These are phyloP conservation scores for Fusarium sp. DNA, from an alignment of 2,329 filamentous ascomycete genomes.

Conservation along the genomic window DNA sequence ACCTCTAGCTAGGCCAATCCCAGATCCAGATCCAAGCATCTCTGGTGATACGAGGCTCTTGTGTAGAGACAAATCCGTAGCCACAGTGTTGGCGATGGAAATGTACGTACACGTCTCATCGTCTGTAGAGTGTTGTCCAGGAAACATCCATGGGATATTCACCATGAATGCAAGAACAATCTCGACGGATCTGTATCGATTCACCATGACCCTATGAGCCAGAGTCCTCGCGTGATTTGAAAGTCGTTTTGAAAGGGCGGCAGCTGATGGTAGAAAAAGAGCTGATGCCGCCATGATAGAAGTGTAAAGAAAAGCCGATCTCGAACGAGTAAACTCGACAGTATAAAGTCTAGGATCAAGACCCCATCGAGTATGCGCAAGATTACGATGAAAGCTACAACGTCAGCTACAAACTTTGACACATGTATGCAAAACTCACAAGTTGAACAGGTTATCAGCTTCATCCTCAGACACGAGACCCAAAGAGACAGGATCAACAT, in stretches of 20 bases:
- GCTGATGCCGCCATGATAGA: slow-evolving; percentile 77
- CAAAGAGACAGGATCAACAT: slow-evolving; percentile 76
- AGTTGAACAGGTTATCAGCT: slow-evolving; percentile 72
- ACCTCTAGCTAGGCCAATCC: slow-evolving; percentile 66
- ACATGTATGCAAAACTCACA: slow-evolving; percentile 59
- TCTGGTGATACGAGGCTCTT: slow-evolving; percentile 72
- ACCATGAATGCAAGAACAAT: slow-evolving; percentile 82
- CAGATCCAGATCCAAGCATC: slow-evolving; percentile 59
- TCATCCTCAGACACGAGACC: slow-evolving; percentile 76
- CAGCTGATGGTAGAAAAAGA: slow-evolving; percentile 73
- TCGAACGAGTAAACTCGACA: slow-evolving; percentile 71
- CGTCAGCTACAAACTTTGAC: background rate
- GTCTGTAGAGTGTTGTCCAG: slow-evolving; percentile 74
- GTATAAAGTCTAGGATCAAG: slow-evolving; percentile 77
- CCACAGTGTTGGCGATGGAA: slow-evolving; percentile 76
- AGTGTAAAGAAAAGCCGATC: slow-evolving; percentile 78
- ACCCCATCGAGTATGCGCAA: slow-evolving; percentile 81
- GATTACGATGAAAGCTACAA: slow-evolving; percentile 73
- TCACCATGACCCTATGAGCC: slow-evolving; percentile 70
- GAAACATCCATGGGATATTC: slow-evolving; percentile 81
- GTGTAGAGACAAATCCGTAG: slow-evolving; percentile 76
- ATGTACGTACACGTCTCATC: slow-evolving; percentile 81
- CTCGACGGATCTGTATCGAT: slow-evolving; percentile 76
- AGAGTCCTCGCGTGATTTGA: slow-evolving; percentile 73
- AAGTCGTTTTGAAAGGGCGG: slow-evolving; percentile 73